Percentiles rank a stretch among this genome's conserved stretches.
Evolutionary conservation across 2,329 filamentous ascomycete genomes (phyloP).

Genomic region (Talaromyces sp.): DNA sequence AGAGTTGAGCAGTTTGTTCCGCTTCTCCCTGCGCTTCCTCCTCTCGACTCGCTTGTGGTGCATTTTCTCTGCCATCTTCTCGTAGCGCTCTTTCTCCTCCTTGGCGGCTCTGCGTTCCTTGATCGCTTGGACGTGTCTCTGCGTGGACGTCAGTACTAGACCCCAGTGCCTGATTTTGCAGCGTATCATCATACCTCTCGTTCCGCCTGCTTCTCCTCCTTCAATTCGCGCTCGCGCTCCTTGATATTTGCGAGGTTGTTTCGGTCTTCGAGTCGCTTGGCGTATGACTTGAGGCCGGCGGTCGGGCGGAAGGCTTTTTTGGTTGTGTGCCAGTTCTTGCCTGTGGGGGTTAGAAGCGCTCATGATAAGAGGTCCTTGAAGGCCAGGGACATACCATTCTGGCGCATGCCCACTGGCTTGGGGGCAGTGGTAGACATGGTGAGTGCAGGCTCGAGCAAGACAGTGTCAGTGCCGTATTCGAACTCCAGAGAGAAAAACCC

Average conservation of each 20-base stretch:
- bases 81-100: constrained; percentile 87
- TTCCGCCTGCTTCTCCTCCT: constrained; percentile 89
- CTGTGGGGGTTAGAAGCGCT: constrained; percentile 44
- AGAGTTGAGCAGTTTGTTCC: constrained; percentile 54
- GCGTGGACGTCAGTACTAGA: neutral
- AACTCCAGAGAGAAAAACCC: neutral
- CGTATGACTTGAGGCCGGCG: constrained; percentile 71
- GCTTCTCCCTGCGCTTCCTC: constrained; percentile 91
- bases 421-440: constrained; percentile 43
- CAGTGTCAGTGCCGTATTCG: too few species aligned
- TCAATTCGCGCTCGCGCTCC: constrained; percentile 91
- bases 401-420: constrained; percentile 63
- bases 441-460: neutral
- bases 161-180: neutral
- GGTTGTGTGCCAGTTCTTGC: constrained; percentile 87
- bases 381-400: constrained; percentile 62
- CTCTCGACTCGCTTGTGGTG: constrained; percentile 91
- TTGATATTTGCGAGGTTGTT: constrained; percentile 71
- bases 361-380: neutral
- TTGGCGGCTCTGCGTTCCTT: constrained; percentile 82
- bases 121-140: constrained; percentile 73
- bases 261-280: constrained; percentile 67
- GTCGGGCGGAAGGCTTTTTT: constrained; percentile 82
- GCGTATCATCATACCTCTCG: constrained; percentile 63
- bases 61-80: constrained; percentile 96